Percentiles rank a stretch among this genome's conserved stretches.
Conservation (phyloP, 306 rosid species). For the Lagenaria siceraria region DNA sequence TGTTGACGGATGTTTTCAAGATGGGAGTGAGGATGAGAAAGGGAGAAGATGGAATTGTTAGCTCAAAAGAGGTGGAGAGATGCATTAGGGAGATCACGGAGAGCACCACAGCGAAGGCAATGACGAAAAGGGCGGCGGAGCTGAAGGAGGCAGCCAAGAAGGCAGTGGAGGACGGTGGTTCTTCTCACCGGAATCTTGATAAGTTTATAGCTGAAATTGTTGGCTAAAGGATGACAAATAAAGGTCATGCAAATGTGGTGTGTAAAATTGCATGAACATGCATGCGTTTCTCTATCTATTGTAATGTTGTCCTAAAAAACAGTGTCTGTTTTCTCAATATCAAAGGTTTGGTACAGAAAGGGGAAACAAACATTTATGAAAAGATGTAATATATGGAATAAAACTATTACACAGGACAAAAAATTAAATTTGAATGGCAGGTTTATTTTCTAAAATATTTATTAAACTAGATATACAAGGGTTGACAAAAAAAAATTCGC, state of each 20-base stretch:
- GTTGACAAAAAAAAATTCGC: too few relatives aligned
- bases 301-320: background rate
- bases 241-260: background rate
- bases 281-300: background rate
- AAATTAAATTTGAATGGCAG: background rate
- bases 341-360: background rate
- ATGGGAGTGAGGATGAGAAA: constrained; percentile 26
- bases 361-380: background rate
- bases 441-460: background rate
- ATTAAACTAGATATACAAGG: background rate
- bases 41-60: constrained; percentile 18
- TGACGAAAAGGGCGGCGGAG: constrained; percentile 26
- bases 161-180: constrained; percentile 32
- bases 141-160: constrained; percentile 19
- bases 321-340: background rate
- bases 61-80: constrained; percentile 31
- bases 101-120: constrained; percentile 19
- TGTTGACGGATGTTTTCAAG: constrained; percentile 21
- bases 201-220: constrained; percentile 18
- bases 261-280: background rate
- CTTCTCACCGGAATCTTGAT: constrained; percentile 26
- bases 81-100: constrained; percentile 32
- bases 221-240: background rate
- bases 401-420: background rate
- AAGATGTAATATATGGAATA: background rate